Percentiles rank a stretch among this genome's conserved stretches.
These are phyloP conservation scores for Bipolaris victoriae DNA, from an alignment of 2,329 filamentous ascomycete genomes.

Conservation along the genomic window DNA sequence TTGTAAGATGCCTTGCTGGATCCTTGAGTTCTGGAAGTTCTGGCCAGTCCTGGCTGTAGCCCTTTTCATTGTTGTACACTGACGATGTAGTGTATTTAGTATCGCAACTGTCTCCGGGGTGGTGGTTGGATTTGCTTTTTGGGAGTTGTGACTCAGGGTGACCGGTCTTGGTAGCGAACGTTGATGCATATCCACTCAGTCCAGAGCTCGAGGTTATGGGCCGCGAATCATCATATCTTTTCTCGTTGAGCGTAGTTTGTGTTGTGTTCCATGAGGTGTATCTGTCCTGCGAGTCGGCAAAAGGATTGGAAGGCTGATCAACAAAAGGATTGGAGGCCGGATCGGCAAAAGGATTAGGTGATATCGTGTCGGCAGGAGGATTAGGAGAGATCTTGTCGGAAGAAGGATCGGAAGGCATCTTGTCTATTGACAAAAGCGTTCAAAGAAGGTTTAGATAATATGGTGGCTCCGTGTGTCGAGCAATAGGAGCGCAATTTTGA, in stretches of 20 bases:
- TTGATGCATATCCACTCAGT: background rate
- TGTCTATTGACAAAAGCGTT: background rate
- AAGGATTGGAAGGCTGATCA: background rate
- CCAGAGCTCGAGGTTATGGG: background rate
- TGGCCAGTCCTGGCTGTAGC: background rate
- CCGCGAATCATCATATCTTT: background rate
- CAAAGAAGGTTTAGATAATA: background rate
- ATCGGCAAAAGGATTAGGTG: background rate
- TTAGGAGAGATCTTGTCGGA: background rate
- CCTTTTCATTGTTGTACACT: background rate
- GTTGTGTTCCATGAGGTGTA: background rate
- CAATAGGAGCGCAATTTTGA: background rate
- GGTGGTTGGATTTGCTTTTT: background rate
- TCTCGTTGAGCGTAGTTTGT: slow-evolving; percentile 2
- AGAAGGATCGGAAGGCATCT: background rate
- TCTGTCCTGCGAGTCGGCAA: background rate
- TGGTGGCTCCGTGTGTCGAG: background rate
- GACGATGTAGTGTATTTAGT: background rate
- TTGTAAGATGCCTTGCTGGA: background rate
- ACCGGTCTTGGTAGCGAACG: background rate
- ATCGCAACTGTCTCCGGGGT: background rate
- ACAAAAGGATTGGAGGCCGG: background rate
- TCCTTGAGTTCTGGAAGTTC: slow-evolving; percentile 3
- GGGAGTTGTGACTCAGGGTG: background rate
- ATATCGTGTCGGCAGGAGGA: background rate